A percentile compares a stretch with the other conserved stretches of the same genome.
Conservation (phyloP, 225 moss, liverwort and hornwort genomes). For the Ulota crispa region DNA sequence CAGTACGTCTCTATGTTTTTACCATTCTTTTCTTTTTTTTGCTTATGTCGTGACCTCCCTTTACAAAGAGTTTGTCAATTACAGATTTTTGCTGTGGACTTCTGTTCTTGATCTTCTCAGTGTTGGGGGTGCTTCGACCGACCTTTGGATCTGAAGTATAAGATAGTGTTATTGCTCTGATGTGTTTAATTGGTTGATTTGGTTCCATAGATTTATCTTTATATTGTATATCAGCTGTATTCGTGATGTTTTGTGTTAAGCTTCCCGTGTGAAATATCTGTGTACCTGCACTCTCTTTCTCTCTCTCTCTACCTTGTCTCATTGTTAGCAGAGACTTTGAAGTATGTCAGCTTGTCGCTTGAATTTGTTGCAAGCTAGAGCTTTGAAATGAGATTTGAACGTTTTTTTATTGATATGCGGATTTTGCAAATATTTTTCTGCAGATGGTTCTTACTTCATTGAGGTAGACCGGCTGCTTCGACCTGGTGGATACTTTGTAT, state of each 20-base stretch:
- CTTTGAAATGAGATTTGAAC: not conserved
- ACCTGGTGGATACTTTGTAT: constrained; percentile 52
- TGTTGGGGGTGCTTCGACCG: not conserved
- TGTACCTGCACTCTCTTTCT: not conserved
- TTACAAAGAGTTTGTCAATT: not conserved
- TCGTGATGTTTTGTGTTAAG: not conserved
- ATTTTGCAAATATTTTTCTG: constrained; percentile 5
- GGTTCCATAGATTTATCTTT: not conserved
- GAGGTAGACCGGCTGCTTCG: constrained; percentile 56
- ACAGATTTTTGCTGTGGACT: not conserved
- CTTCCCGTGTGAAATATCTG: not conserved
- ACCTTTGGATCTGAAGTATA: not conserved
- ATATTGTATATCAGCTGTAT: not conserved
- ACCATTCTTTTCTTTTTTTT: not conserved
- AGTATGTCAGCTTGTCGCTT: not conserved
- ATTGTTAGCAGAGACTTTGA: not conserved
- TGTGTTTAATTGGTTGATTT: not conserved
- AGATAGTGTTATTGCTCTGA: not conserved
- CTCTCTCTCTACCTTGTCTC: not conserved
- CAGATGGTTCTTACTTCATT: constrained; percentile 49
- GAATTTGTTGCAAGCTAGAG: not conserved
- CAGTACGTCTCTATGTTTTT: constrained; percentile 32
- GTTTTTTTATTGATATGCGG: not conserved
- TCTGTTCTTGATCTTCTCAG: not conserved
- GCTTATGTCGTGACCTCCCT: not conserved